Evolutionary conservation across 352 stramenopile species (phyloP), one percentile per base, ranked within the genome.

Genomic region (Pythium periplocum): DNA sequence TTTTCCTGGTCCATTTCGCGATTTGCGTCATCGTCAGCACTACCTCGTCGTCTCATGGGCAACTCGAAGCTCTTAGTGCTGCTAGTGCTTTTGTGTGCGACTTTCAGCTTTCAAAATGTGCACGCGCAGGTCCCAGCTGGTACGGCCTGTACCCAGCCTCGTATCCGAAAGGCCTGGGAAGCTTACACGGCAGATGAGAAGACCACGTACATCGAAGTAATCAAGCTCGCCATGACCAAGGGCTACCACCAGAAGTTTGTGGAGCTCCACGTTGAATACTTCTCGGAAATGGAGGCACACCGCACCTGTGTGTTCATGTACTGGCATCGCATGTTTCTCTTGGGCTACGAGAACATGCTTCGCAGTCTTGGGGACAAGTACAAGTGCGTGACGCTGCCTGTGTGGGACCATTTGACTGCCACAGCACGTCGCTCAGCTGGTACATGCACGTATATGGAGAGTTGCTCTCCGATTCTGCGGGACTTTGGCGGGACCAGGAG

Each of bases 281-380:
- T 53, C n/a, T 47, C 51, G 53, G 59, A 71, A 36, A 31, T 17
- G 3, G 54, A 71, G 51, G 64, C 64, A 6, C 64, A 71, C 35
- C 43, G 46, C 30, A 57, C 53, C 11, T 59, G 55, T 34, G 51
- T 68, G 42, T 68, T 71, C 56, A 56, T 71, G 26, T 71, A 71
- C 57, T 69, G 67, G 67, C 64, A 75, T 42, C 63, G 67, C 26
- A 52, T 54, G 42, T 75, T 53, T 41, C 46, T 75, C 10, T 40
- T 72, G 1, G 67, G 53, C 12, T 75, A 75, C 51, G 67, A 75
- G 47, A 75, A 75, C 53, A 75, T 75, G 67, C 54, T 75, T 6
- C 67, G 67, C 30, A 66, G 54, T 42, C 64, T 72, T 26, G 57
- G 51, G 0, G 34, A 42, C 38, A 51, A 66, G 26, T 75, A 58